These are phyloP conservation scores for Ascochyta rabiei DNA, from an alignment of 2,329 filamentous ascomycete species.

Conservation along the genomic window DNA sequence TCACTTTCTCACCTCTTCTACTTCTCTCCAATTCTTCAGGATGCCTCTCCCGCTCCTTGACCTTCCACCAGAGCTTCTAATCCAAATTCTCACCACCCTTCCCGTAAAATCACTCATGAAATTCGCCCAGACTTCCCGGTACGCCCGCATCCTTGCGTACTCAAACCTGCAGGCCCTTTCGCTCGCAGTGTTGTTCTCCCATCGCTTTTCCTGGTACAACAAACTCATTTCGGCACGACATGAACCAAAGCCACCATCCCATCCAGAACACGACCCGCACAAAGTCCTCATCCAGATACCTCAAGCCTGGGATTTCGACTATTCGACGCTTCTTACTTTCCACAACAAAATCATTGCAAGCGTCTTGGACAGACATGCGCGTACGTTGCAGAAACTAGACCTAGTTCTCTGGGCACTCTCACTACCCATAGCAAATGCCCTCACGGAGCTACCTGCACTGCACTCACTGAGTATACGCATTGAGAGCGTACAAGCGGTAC, in stretches of 20 bases:
- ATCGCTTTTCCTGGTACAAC: slow-evolving; percentile 57
- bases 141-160: slow-evolving; percentile 35
- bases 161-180: slow-evolving; percentile 68
- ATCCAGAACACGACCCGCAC: slow-evolving; percentile 18
- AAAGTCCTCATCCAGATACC: slow-evolving; percentile 29
- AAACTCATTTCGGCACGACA: slow-evolving; percentile 43
- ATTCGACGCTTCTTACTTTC: slow-evolving; percentile 33
- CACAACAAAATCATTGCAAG: slow-evolving; percentile 35
- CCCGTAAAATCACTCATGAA: slow-evolving; percentile 39
- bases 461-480: slow-evolving; percentile 32
- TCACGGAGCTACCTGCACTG: slow-evolving; percentile 29
- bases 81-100: slow-evolving; percentile 41
- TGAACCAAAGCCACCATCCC: not conserved
- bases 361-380: slow-evolving; percentile 34
- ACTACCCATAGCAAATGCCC: slow-evolving; percentile 27
- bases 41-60: slow-evolving; percentile 28
- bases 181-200: slow-evolving; percentile 71
- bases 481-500: slow-evolving; percentile 22
- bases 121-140: slow-evolving; percentile 42
- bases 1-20: too few relatives aligned
- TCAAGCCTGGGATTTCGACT: slow-evolving; percentile 26
- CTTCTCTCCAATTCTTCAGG: not conserved
- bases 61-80: slow-evolving; percentile 43
- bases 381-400: slow-evolving; percentile 34
- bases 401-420: slow-evolving; percentile 40